phyloP scores from a whole-genome alignment of 495 filamentous ascomycete species.

The Hyaloscypha variabilis region DNA sequence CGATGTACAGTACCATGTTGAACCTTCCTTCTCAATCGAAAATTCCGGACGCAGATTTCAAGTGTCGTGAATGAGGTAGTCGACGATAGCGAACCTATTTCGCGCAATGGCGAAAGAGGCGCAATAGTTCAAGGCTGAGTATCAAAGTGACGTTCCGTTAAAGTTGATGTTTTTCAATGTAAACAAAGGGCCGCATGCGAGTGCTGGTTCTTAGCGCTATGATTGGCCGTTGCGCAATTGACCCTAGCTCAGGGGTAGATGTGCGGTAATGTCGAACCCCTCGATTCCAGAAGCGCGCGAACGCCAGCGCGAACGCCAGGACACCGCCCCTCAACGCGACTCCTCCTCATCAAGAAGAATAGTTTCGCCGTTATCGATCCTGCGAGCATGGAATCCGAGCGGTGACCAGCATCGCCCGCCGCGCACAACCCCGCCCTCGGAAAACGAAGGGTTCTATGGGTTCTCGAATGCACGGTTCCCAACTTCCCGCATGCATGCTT shows the following conservation, averaged over 20 bases:
- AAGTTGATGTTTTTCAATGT: neutral
- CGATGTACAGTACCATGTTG: neutral
- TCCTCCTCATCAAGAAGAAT: neutral
- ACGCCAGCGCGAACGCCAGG: neutral
- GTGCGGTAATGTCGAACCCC: neutral
- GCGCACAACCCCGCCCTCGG: neutral
- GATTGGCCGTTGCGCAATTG: neutral
- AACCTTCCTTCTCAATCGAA: neutral
- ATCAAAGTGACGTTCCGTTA: neutral
- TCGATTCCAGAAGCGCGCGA: neutral
- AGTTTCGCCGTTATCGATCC: neutral
- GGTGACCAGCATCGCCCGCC: neutral
- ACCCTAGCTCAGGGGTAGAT: neutral
- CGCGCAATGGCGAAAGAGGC: neutral
- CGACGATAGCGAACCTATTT: neutral
- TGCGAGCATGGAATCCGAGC: neutral
- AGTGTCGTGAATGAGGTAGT: neutral
- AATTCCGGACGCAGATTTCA: neutral
- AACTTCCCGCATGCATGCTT: neutral
- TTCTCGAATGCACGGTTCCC: neutral
- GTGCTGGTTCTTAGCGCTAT: neutral
- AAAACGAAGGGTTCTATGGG: neutral
- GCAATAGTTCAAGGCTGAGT: neutral
- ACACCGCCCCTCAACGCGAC: neutral
- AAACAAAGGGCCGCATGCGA: slow-evolving; percentile 12